A percentile compares a stretch with the other conserved stretches of the same genome.
These are phyloP conservation scores for Pneumocystis oryctolagi DNA, from an alignment of 1,139 yeast genomes.

Conservation along the genomic window DNA sequence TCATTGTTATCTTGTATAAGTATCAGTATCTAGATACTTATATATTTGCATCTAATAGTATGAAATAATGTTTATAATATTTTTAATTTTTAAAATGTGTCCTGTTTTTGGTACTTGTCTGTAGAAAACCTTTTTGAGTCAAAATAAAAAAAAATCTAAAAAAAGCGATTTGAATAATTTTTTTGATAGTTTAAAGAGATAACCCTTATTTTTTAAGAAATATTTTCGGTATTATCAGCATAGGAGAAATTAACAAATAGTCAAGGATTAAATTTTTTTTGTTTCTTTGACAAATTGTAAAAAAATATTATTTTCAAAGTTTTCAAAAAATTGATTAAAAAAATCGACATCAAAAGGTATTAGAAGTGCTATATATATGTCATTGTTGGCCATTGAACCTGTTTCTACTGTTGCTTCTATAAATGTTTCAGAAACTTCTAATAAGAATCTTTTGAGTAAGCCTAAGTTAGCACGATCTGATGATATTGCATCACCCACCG, in stretches of 20 bases:
- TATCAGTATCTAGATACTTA: not conserved
- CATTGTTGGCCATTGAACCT: not conserved
- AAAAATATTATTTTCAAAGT: not conserved
- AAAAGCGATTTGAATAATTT: not conserved
- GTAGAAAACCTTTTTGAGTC: not conserved
- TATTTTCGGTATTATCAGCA: not conserved
- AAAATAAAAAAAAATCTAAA: not conserved
- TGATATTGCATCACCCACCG: not conserved
- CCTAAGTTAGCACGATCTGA: not conserved
- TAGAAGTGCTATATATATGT: not conserved
- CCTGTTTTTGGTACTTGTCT: not conserved
- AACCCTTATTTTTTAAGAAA: not conserved
- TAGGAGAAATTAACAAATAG: not conserved
- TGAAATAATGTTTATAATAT: not conserved
- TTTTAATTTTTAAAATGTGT: not conserved
- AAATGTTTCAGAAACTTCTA: not conserved
- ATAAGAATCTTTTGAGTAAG: not conserved
- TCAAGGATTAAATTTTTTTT: not conserved
- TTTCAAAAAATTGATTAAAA: not conserved
- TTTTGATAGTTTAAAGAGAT: not conserved
- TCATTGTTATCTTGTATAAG: not conserved
- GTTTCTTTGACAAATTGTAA: not conserved
- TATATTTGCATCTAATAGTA: not conserved
- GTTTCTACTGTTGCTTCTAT: not conserved
- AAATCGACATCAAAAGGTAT: not conserved